Percentiles rank a stretch among this genome's conserved stretches.
These are phyloP conservation scores for Closterium sp. DNA, from an alignment of 139 green algal species.

Conservation along the genomic window DNA sequence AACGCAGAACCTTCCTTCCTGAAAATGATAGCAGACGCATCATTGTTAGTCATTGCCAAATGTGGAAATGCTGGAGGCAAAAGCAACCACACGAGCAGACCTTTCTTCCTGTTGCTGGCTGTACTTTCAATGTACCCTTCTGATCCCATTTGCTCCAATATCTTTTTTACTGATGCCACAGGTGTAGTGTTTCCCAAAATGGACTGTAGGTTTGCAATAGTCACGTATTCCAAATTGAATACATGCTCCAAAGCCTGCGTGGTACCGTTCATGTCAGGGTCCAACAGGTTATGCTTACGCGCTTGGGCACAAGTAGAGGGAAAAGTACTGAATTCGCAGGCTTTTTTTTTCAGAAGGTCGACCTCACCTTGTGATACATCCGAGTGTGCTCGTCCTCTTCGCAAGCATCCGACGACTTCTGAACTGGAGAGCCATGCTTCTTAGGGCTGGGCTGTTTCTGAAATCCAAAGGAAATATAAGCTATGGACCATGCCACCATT, in stretches of 20 bases:
- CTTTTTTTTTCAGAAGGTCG: too few relatives aligned
- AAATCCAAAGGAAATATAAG: not conserved
- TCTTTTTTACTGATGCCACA: not conserved
- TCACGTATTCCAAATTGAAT: conserved; percentile 17
- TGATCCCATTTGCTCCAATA: conserved; percentile 15
- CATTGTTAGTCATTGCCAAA: not conserved
- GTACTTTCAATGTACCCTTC: conserved; percentile 17
- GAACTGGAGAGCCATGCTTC: not conserved
- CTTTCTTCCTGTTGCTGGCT: conserved; percentile 13
- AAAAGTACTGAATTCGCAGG: not conserved
- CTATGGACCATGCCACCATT: not conserved
- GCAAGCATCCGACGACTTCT: not conserved
- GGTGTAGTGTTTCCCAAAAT: not conserved
- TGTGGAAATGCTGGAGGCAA: not conserved
- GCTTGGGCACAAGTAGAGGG: not conserved
- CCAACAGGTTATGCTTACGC: not conserved
- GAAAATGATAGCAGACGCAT: not conserved
- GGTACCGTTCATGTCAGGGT: not conserved
- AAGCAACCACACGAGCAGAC: not conserved
- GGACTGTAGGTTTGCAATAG: conserved; percentile 7
- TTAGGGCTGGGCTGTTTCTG: not conserved
- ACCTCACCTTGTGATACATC: conserved; percentile 16
- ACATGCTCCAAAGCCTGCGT: conserved; percentile 16
- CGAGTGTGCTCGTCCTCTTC: not conserved
- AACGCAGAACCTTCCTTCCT: not conserved